These are phyloP conservation scores for Geotrichum siamense DNA, from an alignment of 1,139 yeast species.

Conservation along the genomic window DNA sequence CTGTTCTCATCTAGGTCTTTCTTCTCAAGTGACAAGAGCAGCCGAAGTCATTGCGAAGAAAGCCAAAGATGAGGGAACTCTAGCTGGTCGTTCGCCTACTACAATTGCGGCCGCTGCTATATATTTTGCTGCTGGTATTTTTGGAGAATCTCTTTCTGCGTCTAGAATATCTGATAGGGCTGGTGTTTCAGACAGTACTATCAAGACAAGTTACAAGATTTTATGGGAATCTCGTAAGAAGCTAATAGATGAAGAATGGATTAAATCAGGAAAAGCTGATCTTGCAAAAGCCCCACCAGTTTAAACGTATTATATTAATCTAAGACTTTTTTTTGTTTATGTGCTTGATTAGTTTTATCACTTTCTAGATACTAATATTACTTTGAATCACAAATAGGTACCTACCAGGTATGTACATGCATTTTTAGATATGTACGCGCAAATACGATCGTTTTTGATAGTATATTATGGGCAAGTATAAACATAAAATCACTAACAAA, in stretches of 20 bases:
- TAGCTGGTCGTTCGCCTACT: conserved; percentile 95
- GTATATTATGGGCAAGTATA: too few relatives aligned
- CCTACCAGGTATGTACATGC: too few relatives aligned
- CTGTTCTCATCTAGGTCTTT: conserved; percentile 88
- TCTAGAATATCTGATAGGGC: conserved; percentile 83
- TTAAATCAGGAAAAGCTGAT: conserved; percentile 52
- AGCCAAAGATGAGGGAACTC: conserved; percentile 84
- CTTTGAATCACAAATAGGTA: too few relatives aligned
- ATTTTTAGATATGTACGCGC: too few relatives aligned
- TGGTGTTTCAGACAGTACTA: conserved; percentile 98
- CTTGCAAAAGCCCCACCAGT: conserved; percentile 53
- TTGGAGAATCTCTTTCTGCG: conserved; percentile 59
- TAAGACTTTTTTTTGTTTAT: background rate
- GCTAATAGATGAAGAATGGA: conserved; percentile 74
- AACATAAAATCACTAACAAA: too few relatives aligned
- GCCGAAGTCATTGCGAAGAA: conserved; percentile 89
- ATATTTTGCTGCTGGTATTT: conserved; percentile 81
- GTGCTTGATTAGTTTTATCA: too few relatives aligned
- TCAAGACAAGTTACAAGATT: conserved; percentile 82
- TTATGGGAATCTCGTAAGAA: conserved; percentile 67
- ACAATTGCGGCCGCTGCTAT: conserved; percentile 98
- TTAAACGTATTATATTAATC: background rate
- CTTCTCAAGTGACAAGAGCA: conserved; percentile 79
- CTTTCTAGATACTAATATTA: too few relatives aligned
- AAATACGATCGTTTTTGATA: too few relatives aligned